Percentiles rank a stretch among this genome's conserved stretches.
Conservation (phyloP, 2,329 filamentous ascomycete species). For the Paraphaeosphaeria minitans region DNA sequence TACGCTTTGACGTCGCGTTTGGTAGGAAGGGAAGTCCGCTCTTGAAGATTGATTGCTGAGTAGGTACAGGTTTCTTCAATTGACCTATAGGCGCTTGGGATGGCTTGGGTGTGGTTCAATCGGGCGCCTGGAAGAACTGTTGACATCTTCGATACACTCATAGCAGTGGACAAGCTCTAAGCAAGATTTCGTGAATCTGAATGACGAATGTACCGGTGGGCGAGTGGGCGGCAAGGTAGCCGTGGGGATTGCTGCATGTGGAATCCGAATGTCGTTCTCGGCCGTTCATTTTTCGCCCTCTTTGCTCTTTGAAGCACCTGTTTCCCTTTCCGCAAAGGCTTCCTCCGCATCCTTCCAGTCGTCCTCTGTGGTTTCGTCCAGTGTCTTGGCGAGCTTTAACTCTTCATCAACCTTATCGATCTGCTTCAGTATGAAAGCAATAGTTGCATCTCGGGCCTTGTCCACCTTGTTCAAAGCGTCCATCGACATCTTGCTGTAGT, state of each 20-base stretch:
- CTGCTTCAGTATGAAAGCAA: slow-evolving; percentile 58
- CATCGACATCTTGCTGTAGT: slow-evolving; percentile 52
- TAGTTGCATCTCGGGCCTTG: slow-evolving; percentile 59
- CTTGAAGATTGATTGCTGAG: not conserved
- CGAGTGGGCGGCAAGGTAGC: too few relatives aligned
- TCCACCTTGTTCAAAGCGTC: slow-evolving; percentile 50
- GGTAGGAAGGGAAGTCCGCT: not conserved
- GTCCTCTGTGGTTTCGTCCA: slow-evolving; percentile 29
- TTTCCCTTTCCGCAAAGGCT: not conserved
- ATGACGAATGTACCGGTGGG: not conserved
- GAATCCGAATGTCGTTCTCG: not conserved
- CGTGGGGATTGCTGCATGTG: not conserved
- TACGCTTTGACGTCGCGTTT: slow-evolving; percentile 18
- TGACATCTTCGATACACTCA: slow-evolving; percentile 16
- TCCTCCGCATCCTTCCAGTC: slow-evolving; percentile 22
- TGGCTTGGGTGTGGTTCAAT: slow-evolving; percentile 15
- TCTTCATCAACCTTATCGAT: slow-evolving; percentile 58
- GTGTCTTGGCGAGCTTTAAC: slow-evolving; percentile 30
- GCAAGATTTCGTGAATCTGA: not conserved
- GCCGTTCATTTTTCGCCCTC: slow-evolving; percentile 4
- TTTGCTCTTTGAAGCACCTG: slow-evolving; percentile 4
- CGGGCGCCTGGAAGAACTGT: slow-evolving; percentile 14
- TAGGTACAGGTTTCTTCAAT: slow-evolving; percentile 4
- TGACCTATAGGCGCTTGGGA: slow-evolving; percentile 19
- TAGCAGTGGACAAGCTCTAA: not conserved